These are phyloP conservation scores for Lotus japonicus DNA, from an alignment of 306 rosid species.

Conservation along the genomic window DNA sequence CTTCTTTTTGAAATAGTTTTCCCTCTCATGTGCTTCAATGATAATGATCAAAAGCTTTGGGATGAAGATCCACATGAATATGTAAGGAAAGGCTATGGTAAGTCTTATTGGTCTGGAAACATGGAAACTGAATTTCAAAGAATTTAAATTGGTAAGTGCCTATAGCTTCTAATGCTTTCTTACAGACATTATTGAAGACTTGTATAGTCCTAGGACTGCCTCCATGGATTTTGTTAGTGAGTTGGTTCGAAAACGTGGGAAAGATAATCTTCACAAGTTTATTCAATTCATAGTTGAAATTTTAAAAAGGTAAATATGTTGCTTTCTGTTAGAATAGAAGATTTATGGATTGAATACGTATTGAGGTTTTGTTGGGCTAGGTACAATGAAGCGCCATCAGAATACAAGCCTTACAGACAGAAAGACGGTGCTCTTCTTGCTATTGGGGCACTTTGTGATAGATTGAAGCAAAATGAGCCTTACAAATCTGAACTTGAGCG, in stretches of 20 bases:
- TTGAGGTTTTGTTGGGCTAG: slow-evolving; percentile 32
- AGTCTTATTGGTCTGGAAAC: slow-evolving; percentile 27
- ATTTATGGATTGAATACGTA: slow-evolving; percentile 1
- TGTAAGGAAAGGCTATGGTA: slow-evolving; percentile 97
- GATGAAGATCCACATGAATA: slow-evolving; percentile 97
- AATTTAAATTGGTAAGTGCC: neutral
- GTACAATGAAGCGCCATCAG: slow-evolving; percentile 72
- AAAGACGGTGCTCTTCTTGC: slow-evolving; percentile 99
- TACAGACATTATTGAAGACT: slow-evolving; percentile 88
- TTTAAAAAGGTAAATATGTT: slow-evolving; percentile 61
- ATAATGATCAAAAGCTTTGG: slow-evolving; percentile 90
- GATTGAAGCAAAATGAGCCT: slow-evolving; percentile 82
- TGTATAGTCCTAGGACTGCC: slow-evolving; percentile 95
- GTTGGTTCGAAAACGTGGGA: slow-evolving; percentile 88
- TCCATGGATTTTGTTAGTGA: slow-evolving; percentile 94
- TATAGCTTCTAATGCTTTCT: slow-evolving; percentile 19
- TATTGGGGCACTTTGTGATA: slow-evolving; percentile 94
- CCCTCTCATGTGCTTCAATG: slow-evolving; percentile 94
- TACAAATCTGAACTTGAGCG: slow-evolving; percentile 93
- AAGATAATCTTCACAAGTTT: slow-evolving; percentile 85
- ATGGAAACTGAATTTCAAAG: neutral
- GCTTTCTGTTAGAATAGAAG: neutral
- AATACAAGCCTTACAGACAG: slow-evolving; percentile 78
- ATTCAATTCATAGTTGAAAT: slow-evolving; percentile 72
- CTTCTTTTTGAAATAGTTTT: slow-evolving; percentile 90